A percentile compares a stretch with the other conserved stretches of the same genome.
Evolutionary conservation across 805 yeast species (phyloP).

Genomic region (Kurtzmaniella cleridarum): DNA sequence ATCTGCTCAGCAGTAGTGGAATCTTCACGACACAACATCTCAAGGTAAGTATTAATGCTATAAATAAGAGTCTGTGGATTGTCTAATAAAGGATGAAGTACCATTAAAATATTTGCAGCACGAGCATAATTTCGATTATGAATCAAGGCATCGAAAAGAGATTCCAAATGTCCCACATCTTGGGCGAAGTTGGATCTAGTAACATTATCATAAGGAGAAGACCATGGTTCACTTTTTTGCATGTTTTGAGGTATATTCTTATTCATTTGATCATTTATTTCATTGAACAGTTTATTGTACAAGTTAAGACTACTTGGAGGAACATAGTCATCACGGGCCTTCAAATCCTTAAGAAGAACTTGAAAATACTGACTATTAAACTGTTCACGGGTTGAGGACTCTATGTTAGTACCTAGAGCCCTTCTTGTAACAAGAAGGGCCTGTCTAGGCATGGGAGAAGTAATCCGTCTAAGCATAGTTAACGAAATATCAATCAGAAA

Average conservation of each 20-base stretch:
- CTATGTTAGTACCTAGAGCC: too few species aligned
- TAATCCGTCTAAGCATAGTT: too few species aligned
- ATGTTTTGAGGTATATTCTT: not conserved
- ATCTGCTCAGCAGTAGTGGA: constrained; percentile 38
- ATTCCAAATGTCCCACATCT: constrained; percentile 65
- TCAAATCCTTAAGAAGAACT: too few species aligned
- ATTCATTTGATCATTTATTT: not conserved
- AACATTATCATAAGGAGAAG: constrained; percentile 37
- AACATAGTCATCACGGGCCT: too few species aligned
- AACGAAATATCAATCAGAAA: too few species aligned
- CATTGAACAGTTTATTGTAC: constrained; percentile 2
- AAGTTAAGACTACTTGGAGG: too few species aligned
- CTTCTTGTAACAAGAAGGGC: too few species aligned
- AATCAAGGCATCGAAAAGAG: constrained; percentile 73
- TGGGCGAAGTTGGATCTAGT: constrained; percentile 42
- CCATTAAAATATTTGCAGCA: constrained; percentile 62
- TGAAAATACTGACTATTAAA: too few species aligned
- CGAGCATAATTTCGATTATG: constrained; percentile 60
- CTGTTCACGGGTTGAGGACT: too few species aligned
- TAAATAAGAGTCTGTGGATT: constrained; percentile 47
- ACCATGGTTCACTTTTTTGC: constrained; percentile 20
- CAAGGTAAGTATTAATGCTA: constrained; percentile 64
- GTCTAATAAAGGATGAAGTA: constrained; percentile 48
- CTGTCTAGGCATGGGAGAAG: too few species aligned
- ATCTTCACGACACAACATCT: constrained; percentile 33